A percentile compares a stretch with the other conserved stretches of the same genome.
Conservation (phyloP, 805 yeast species). For the Cyberlindnera euphorbiae region DNA sequence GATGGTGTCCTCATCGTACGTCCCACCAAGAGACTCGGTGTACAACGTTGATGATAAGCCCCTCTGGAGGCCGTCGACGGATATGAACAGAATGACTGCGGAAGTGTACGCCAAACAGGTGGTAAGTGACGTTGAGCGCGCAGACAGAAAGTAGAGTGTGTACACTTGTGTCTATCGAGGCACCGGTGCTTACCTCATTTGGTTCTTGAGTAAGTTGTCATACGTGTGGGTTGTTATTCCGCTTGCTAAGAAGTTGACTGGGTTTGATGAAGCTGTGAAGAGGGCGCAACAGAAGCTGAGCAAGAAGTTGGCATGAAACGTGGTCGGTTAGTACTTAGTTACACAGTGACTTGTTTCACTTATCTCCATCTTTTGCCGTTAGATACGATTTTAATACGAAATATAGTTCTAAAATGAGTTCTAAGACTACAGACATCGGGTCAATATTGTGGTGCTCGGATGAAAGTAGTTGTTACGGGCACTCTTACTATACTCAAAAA, state of each 20-base stretch:
- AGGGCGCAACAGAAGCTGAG: too few species aligned
- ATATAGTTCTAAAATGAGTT: too few species aligned
- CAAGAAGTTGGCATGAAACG: too few species aligned
- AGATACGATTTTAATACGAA: too few species aligned
- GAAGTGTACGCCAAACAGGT: too few species aligned
- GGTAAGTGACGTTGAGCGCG: conserved; percentile 28
- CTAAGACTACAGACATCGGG: too few species aligned
- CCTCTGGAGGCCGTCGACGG: neutral
- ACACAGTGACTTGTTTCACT: too few species aligned
- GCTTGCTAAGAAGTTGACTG: conserved; percentile 1
- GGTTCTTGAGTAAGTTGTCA: conserved; percentile 9
- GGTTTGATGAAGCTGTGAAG: neutral
- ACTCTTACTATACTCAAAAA: neutral
- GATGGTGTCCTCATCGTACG: conserved; percentile 17
- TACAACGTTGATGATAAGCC: conserved; percentile 13
- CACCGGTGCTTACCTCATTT: conserved; percentile 4
- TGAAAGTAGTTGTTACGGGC: too few species aligned
- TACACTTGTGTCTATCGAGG: conserved; percentile 16
- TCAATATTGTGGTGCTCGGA: too few species aligned
- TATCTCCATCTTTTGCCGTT: too few species aligned
- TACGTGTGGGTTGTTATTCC: conserved; percentile 3
- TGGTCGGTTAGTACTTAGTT: too few species aligned
- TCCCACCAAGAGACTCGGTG: conserved; percentile 12
- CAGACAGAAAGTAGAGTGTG: neutral
- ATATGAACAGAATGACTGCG: too few species aligned